Evolutionary conservation across 352 stramenopile species (phyloP).

Genomic region (Phytophthora megakarya): DNA sequence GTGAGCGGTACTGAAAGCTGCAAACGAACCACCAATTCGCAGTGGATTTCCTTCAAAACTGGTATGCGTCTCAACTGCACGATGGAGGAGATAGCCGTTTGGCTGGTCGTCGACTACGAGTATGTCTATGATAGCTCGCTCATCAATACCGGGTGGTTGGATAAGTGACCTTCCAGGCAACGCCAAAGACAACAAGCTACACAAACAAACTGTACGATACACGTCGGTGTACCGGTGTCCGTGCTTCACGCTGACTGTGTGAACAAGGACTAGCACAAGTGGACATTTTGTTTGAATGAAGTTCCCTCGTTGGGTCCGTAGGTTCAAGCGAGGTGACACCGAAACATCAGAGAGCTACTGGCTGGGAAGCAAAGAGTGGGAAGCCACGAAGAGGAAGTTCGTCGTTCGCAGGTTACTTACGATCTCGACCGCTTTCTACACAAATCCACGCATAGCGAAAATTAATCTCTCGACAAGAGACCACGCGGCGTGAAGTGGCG

Average conservation of each 20-base stretch:
- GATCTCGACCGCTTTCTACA: constrained; percentile 2
- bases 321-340: constrained; percentile 11
- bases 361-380: constrained; percentile 7
- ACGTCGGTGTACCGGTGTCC: not conserved
- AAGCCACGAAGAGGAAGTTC: constrained; percentile 8
- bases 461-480: constrained; percentile 15
- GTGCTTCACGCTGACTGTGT: not conserved
- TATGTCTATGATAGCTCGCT: too few relatives aligned
- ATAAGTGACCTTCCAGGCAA: constrained; percentile 5
- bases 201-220: not conserved
- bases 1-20: not conserved
- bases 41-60: not conserved
- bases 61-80: not conserved
- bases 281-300: not conserved
- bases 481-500: constrained; percentile 5
- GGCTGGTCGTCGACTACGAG: not conserved
- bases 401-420: constrained; percentile 18
- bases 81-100: not conserved
- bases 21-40: not conserved
- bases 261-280: not conserved
- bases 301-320: not conserved
- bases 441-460: constrained; percentile 1
- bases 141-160: not conserved
- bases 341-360: constrained; percentile 16
- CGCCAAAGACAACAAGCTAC: not conserved